A percentile compares a stretch with the other conserved stretches of the same genome.
Evolutionary conservation across 75 land plant species (phyloP).

Genomic region (Picea glauca): DNA sequence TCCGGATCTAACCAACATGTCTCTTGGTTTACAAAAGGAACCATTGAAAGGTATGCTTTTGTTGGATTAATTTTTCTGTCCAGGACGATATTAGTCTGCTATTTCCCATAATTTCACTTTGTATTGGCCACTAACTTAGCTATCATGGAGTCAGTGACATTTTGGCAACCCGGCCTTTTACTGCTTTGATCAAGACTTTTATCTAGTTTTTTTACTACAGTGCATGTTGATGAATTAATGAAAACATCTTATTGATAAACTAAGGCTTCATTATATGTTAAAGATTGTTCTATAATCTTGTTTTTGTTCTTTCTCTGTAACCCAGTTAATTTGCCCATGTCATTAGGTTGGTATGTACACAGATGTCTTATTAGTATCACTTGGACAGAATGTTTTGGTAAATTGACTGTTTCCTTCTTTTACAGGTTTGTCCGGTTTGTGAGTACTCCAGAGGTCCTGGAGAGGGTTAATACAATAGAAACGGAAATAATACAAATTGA

Average conservation of each 20-base stretch:
- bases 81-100: neutral
- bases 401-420: neutral
- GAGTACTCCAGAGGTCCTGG: slow-evolving; percentile 93
- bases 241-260: neutral
- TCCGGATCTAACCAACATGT: slow-evolving; percentile 26
- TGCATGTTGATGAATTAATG: neutral
- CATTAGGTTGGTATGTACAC: neutral
- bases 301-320: neutral
- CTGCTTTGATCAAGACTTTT: neutral
- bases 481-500: slow-evolving; percentile 91
- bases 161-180: neutral
- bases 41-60: slow-evolving; percentile 76
- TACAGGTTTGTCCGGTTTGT: slow-evolving; percentile 99
- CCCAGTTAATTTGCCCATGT: neutral
- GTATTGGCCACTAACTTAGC: neutral
- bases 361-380: neutral
- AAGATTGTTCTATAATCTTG: neutral
- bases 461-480: slow-evolving; percentile 84
- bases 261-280: neutral
- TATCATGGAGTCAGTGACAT: neutral
- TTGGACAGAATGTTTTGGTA: no score
- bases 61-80: neutral
- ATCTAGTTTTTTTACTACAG: neutral
- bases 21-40: slow-evolving; percentile 94
- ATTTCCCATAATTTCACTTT: neutral